phyloP scores from a whole-genome alignment of 2,329 filamentous ascomycete genomes.

The Colletotrichum sp. region DNA sequence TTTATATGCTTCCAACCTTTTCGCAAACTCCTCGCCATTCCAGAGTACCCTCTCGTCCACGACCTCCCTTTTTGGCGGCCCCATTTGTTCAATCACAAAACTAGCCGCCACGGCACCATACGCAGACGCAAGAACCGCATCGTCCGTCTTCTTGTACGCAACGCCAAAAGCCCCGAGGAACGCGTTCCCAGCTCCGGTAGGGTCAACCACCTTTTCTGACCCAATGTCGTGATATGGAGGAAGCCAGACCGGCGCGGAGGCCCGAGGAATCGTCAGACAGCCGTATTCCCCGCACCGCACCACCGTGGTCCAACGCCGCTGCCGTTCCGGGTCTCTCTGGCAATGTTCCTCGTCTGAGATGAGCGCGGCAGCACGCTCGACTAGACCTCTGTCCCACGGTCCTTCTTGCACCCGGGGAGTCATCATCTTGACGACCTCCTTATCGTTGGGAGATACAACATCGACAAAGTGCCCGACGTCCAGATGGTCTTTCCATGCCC shows the following conservation, averaged over 20 bases:
- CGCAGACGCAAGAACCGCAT: slow-evolving; percentile 2
- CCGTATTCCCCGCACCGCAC: background rate
- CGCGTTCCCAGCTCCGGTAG: background rate
- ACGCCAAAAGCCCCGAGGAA: slow-evolving; percentile 3
- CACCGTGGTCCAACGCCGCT: background rate
- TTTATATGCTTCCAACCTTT: background rate
- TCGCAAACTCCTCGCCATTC: slow-evolving; percentile 10
- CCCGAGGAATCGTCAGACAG: background rate
- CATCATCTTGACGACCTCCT: background rate
- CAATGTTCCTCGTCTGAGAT: background rate
- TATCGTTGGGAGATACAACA: background rate
- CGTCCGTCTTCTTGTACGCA: background rate
- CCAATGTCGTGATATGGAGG: background rate
- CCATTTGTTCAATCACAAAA: slow-evolving; percentile 8
- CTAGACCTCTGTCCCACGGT: fast-evolving
- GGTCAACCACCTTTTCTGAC: background rate
- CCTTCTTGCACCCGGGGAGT: fast-evolving
- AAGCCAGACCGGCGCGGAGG: background rate
- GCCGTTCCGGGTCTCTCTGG: fast-evolving
- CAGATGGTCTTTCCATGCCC: background rate
- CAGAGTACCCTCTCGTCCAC: background rate
- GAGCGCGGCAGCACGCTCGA: background rate
- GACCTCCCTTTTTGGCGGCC: background rate
- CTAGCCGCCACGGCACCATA: slow-evolving; percentile 11
- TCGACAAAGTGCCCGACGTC: background rate